Conservation (phyloP, 257 asterid genomes). For the Solanum pimpinellifolium region DNA sequence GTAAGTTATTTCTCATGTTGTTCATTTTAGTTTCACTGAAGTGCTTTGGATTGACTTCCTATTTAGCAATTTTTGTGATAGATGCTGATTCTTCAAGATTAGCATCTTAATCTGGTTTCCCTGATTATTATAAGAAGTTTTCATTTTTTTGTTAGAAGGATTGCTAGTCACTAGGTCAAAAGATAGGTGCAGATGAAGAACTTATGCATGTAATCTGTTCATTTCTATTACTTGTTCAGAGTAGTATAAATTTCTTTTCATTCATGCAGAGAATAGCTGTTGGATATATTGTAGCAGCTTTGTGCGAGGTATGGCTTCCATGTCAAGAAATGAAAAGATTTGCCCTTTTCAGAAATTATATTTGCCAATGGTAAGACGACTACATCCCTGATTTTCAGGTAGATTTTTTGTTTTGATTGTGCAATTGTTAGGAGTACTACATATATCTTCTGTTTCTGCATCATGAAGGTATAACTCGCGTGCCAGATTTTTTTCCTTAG, state of each 20-base stretch:
- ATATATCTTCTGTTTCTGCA: background rate
- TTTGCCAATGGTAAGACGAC: slow-evolving; percentile 63
- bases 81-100: background rate
- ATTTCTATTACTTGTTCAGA: background rate
- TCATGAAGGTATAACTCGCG: background rate
- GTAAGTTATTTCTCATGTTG: background rate
- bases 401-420: background rate
- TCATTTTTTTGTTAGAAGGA: background rate
- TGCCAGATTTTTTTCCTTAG: background rate
- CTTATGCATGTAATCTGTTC: background rate
- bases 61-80: background rate
- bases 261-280: slow-evolving; percentile 68
- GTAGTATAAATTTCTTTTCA: background rate
- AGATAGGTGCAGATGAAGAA: background rate
- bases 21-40: background rate
- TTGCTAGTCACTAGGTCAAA: background rate
- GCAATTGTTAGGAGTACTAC: background rate
- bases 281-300: slow-evolving; percentile 62
- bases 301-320: slow-evolving; percentile 86
- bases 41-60: background rate
- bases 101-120: background rate
- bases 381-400: background rate
- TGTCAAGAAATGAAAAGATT: slow-evolving; percentile 32
- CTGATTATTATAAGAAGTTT: background rate
- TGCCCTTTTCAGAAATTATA: slow-evolving; percentile 18